Percentiles rank a stretch among this genome's conserved stretches.
These are phyloP conservation scores for Colletotrichum aenigma DNA, from an alignment of 2,329 filamentous ascomycete species.

Conservation along the genomic window DNA sequence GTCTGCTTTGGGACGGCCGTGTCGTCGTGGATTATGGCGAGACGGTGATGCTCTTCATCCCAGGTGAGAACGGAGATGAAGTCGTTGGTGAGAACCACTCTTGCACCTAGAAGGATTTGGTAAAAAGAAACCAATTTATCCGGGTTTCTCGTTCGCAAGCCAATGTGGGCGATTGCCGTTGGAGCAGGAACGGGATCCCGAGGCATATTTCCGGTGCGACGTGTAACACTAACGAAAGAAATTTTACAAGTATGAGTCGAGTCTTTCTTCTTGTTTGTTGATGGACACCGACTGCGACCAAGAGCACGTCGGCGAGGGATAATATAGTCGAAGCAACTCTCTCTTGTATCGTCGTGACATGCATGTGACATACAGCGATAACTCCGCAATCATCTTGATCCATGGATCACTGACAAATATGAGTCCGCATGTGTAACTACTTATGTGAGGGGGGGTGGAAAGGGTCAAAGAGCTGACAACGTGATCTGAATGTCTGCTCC, in stretches of 20 bases:
- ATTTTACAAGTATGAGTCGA: fast-evolving
- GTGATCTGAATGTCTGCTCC: too few species aligned
- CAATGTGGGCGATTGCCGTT: neutral
- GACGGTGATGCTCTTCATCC: neutral
- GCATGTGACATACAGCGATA: too few species aligned
- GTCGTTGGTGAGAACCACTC: neutral
- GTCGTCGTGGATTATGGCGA: neutral
- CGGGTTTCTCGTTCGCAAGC: neutral
- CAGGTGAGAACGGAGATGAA: neutral
- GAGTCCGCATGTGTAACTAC: too few species aligned
- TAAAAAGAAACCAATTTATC: neutral
- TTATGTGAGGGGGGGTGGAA: too few species aligned
- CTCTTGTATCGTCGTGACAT: too few species aligned
- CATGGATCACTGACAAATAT: too few species aligned
- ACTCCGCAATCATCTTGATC: too few species aligned
- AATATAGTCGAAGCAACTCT: too few species aligned
- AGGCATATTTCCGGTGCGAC: neutral
- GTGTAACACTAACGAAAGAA: fast-evolving
- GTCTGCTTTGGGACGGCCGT: neutral
- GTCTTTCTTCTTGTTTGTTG: too few species aligned
- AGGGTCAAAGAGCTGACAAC: too few species aligned
- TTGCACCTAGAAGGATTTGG: neutral
- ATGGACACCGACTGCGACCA: too few species aligned
- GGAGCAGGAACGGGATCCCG: fast-evolving
- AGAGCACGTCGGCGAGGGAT: too few species aligned